Conservation (phyloP, 495 filamentous ascomycete genomes). For the Hypoxylon lienhwacheense region DNA sequence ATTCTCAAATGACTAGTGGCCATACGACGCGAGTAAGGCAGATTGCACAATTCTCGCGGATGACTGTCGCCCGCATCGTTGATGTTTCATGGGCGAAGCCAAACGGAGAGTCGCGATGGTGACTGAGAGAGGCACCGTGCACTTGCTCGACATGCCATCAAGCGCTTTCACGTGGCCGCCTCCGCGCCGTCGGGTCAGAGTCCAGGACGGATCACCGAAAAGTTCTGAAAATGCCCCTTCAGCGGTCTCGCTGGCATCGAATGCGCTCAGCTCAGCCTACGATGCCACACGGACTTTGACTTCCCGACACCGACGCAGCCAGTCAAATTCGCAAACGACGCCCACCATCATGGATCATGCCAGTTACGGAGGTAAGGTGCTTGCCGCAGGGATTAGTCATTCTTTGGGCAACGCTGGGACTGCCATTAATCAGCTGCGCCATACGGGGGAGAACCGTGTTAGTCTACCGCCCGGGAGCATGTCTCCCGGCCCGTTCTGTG, state of each 20-base stretch:
- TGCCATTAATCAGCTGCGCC: constrained; percentile 76
- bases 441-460: constrained; percentile 81
- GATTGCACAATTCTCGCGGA: constrained; percentile 80
- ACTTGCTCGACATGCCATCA: constrained; percentile 82
- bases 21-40: constrained; percentile 65
- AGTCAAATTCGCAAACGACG: constrained; percentile 47
- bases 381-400: constrained; percentile 80
- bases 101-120: constrained; percentile 82
- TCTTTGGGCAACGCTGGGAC: constrained; percentile 80
- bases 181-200: constrained; percentile 61
- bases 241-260: constrained; percentile 58
- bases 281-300: constrained; percentile 55
- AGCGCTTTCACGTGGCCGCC: constrained; percentile 89
- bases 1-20: constrained; percentile 35
- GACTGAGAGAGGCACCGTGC: constrained; percentile 90
- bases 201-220: constrained; percentile 45
- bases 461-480: constrained; percentile 62
- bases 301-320: constrained; percentile 52
- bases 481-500: constrained; percentile 53
- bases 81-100: constrained; percentile 88
- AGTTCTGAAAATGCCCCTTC: constrained; percentile 47
- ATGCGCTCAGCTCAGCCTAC: constrained; percentile 68
- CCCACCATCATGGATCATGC: constrained; percentile 69
- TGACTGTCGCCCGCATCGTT: constrained; percentile 86
- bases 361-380: constrained; percentile 71